Percentiles rank a stretch among this genome's conserved stretches.
Evolutionary conservation across 2,329 filamentous ascomycete species (phyloP).

Genomic region (Neocatenulostroma microsporum): DNA sequence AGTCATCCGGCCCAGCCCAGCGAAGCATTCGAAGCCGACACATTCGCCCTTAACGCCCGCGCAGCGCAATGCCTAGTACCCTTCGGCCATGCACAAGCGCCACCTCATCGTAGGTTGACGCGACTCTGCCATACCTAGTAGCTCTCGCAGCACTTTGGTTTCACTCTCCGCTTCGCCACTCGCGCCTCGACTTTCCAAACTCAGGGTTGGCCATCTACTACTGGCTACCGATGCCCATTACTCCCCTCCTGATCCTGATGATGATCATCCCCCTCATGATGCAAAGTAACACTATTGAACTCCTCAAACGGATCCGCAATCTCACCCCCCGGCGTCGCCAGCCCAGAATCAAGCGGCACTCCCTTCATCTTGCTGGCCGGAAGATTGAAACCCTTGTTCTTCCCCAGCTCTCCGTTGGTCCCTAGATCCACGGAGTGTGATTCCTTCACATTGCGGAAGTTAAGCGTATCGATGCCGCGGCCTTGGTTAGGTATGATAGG

Average conservation of each 20-base stretch:
- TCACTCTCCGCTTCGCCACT: no score
- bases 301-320: slow-evolving; percentile 88
- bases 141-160: no score
- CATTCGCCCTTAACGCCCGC: no score
- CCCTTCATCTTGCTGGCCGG: slow-evolving; percentile 52
- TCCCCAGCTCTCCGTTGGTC: slow-evolving; percentile 28
- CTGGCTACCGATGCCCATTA: slow-evolving; percentile 19
- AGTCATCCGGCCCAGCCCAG: no score
- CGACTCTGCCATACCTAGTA: no score
- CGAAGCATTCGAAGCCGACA: no score
- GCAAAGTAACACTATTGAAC: slow-evolving; percentile 95
- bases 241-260: slow-evolving; percentile 10
- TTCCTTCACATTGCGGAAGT: slow-evolving; percentile 97
- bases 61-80: no score
- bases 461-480: slow-evolving; percentile 84
- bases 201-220: no score
- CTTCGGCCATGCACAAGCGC: no score
- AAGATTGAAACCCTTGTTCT: slow-evolving; percentile 32
- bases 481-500: slow-evolving; percentile 92
- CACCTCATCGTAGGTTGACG: no score
- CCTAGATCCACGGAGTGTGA: slow-evolving; percentile 87
- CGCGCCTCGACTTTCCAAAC: no score
- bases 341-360: slow-evolving; percentile 75
- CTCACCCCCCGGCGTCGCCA: slow-evolving; percentile 78
- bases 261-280: slow-evolving; percentile 77